phyloP scores from a whole-genome alignment of 192 early-diverging fungal genomes.

The Entomortierella lignicola region DNA sequence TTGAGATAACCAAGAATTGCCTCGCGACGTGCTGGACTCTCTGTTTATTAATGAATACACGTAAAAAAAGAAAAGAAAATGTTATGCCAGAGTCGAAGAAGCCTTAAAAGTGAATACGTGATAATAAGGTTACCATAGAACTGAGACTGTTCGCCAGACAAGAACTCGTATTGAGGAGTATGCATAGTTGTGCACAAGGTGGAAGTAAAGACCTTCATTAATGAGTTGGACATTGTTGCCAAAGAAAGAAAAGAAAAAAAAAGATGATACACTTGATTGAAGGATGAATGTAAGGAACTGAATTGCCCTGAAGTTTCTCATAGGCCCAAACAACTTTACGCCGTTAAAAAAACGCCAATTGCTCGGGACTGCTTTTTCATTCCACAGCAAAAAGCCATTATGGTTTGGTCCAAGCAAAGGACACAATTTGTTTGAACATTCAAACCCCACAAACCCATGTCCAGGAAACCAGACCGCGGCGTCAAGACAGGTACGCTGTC shows the following conservation, averaged over 20 bases:
- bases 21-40: slow-evolving; percentile 44
- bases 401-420: no score
- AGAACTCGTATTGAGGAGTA: slow-evolving; percentile 37
- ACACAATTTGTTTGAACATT: not conserved
- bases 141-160: slow-evolving; percentile 32
- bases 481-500: slow-evolving; percentile 23
- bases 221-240: slow-evolving; percentile 9
- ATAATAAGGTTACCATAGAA: slow-evolving; percentile 27
- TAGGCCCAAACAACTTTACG: no score
- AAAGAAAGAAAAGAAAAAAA: not conserved
- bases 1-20: slow-evolving; percentile 27
- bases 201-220: slow-evolving; percentile 52
- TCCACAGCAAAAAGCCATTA: no score
- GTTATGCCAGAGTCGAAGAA: not conserved
- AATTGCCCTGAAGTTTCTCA: no score
- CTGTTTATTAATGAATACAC: slow-evolving; percentile 9
- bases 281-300: no score
- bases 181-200: slow-evolving; percentile 47
- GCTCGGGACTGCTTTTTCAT: no score
- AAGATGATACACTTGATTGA: no score
- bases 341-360: no score
- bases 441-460: slow-evolving; percentile 9
- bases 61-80: not conserved
- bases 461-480: slow-evolving; percentile 43
- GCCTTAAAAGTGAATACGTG: not conserved